Base-by-base conservation (phyloP, 495 filamentous ascomycete genomes). In the Paragyromitra xinjiangensis region DNA sequence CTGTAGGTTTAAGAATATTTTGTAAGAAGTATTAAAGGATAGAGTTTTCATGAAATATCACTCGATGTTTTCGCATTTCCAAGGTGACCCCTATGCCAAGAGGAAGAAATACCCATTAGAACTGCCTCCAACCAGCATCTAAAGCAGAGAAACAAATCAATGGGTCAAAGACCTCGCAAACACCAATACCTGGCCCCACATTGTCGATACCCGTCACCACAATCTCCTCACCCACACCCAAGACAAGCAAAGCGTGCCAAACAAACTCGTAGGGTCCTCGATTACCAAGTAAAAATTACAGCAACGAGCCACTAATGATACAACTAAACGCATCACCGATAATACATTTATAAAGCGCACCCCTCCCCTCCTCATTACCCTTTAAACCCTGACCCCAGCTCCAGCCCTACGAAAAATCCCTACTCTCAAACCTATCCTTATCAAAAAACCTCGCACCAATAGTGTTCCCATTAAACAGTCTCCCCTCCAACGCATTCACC, bases 381-480 rank as follows among this genome's bases (percentile, higher is more conserved):
- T n/a, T 61, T 19, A 12, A 69, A 8, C 1, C 14, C 7, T 19
- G 1, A 34, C 29, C 6, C 55, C 55, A 14, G 5, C 3, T 6
- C 55, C 55, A 26, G 11, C 8, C 67, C 45, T 71, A 77, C 40
- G 50, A 64, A 80, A 93, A 96, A 45, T 91, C 84, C 2, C 91
- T 91, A 51, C 85, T 82, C 79, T 94, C 92, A 83, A 97, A 98
- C 79, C 89, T 93, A 19, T 95, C 92, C 2, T 84, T 84, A 77
- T 95, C 90, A 78, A 91, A 98, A 82, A 93, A 97, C 65, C 86
- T 87, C 2, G 94, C 93, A 16, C 85, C 83, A 69, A 98, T 95
- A 12, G 86, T 85, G 78, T 96, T 96, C 0, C 93, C 94, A 77
- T 94, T 94, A 83, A 97, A 98, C 34, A 91, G 88, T 55, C 92